Evolutionary conservation across 495 filamentous ascomycete species (phyloP).

Genomic region (Penicillium steckii): DNA sequence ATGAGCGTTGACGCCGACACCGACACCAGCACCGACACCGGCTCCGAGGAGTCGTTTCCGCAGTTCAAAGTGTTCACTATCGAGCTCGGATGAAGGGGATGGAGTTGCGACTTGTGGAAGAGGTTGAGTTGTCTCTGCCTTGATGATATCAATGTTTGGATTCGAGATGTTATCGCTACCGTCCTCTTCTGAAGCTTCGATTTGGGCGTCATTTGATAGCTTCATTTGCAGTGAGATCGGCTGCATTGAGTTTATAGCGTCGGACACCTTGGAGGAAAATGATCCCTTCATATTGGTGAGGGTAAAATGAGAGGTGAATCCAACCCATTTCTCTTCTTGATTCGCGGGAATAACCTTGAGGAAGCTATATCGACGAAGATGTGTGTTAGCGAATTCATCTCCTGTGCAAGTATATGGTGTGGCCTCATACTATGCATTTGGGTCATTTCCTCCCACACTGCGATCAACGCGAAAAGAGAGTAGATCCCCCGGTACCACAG

Average conservation of each 20-base stretch:
- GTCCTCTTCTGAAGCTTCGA: conserved; percentile 11
- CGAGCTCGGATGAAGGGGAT: conserved; percentile 4
- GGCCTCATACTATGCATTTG: conserved; percentile 67
- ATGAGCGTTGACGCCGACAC: conserved; percentile 27
- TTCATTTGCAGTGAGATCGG: conserved; percentile 35
- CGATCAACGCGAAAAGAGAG: conserved; percentile 51
- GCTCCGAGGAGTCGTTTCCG: conserved; percentile 26
- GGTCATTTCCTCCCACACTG: conserved; percentile 44
- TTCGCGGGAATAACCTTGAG: conserved; percentile 59
- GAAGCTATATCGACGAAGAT: no score
- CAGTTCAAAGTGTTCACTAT: conserved; percentile 21
- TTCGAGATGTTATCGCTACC: conserved; percentile 3
- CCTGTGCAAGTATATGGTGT: no score
- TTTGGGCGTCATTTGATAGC: conserved; percentile 3
- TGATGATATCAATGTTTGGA: conserved; percentile 5
- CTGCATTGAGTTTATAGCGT: conserved; percentile 40
- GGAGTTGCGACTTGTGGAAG: conserved; percentile 16
- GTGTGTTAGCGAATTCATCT: no score
- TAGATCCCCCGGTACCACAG: conserved; percentile 50
- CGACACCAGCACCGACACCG: not conserved
- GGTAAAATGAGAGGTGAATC: conserved; percentile 66
- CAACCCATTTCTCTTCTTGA: conserved; percentile 39
- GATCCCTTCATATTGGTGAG: conserved; percentile 65
- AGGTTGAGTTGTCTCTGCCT: not conserved
- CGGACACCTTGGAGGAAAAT: conserved; percentile 47